Conservation (phyloP, 306 rosid species). For the Senna siamea region DNA sequence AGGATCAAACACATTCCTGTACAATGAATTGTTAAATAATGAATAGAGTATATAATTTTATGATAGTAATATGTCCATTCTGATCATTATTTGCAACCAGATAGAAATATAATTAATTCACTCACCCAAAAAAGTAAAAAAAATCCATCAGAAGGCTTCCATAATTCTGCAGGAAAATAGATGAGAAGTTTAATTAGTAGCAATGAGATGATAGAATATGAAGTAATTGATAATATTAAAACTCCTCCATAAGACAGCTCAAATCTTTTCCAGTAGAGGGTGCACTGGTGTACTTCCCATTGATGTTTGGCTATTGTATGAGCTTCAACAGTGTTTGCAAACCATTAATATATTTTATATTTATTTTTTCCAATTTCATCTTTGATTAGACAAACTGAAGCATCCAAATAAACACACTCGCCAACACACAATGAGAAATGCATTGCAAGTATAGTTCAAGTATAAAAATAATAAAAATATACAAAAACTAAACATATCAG, state of each 20-base stretch:
- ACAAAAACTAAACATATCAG: neutral
- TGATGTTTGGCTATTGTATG: neutral
- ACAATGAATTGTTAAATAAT: constrained; percentile 30
- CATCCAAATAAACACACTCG: neutral
- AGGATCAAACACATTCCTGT: constrained; percentile 92
- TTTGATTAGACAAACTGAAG: neutral
- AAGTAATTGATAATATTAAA: constrained; percentile 23
- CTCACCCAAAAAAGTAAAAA: constrained; percentile 95
- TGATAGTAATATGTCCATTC: constrained; percentile 16
- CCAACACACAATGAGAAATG: neutral
- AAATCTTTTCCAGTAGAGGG: neutral
- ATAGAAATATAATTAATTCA: constrained; percentile 24
- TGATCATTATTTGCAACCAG: constrained; percentile 26
- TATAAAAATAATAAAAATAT: neutral
- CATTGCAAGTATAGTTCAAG: neutral
- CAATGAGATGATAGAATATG: constrained; percentile 27
- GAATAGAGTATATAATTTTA: constrained; percentile 4
- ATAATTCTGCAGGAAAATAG: constrained; percentile 68
- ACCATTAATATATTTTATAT: neutral
- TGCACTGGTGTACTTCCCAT: too few species aligned
- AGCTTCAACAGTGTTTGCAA: neutral
- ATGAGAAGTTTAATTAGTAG: constrained; percentile 32
- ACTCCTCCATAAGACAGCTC: too few species aligned
- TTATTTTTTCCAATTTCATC: neutral
- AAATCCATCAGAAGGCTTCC: constrained; percentile 92